Evolutionary conservation across 192 early-diverging fungal genomes (phyloP), one percentile per base, ranked within the genome.

Genomic region (Borealophlyctis nickersoniae): DNA sequence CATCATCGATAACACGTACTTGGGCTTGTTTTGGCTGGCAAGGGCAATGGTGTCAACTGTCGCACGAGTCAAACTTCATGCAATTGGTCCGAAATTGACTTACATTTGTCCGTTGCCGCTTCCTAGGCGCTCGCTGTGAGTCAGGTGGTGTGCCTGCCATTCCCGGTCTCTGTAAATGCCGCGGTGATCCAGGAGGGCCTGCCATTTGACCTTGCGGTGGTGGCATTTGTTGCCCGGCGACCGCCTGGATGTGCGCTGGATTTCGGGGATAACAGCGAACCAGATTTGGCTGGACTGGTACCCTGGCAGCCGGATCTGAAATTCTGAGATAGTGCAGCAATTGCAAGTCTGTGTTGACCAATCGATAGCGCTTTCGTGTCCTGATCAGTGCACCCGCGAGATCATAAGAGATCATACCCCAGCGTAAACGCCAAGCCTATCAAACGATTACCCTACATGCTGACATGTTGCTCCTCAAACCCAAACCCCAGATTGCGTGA

Each of bases 401-500:
- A n/a, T n/a, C n/a, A n/a, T n/a, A n/a, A n/a, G n/a, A n/a, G n/a
- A n/a, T n/a, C n/a, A n/a, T n/a, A n/a, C n/a, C n/a, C n/a, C n/a
- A n/a, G n/a, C n/a, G n/a, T n/a, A n/a, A n/a, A n/a, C n/a, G n/a
- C n/a, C n/a, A n/a, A n/a, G n/a, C n/a, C n/a, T n/a, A n/a, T n/a
- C n/a, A 16, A 19, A 14, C 53, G 14, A 22, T 24, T 22, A 5
- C 56, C 63, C 24, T 58, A 70, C 60, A 74, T 66, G 23, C 24
- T 23, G n/a, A 52, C 29, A 33, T 56, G 33, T 31, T 52, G 24
- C 23, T 70, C 67, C 26, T 53, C 63, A 3, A 52, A 49, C 3
- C 32, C 60, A 58, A 74, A 74, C 7, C 73, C 73, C 30, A 58
- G 67, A 34, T 61, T 70, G 22, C 73, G 56, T 0, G 68, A 39